Base-by-base conservation (phyloP, 164 flowering plant species). In the Sedum album region DNA sequence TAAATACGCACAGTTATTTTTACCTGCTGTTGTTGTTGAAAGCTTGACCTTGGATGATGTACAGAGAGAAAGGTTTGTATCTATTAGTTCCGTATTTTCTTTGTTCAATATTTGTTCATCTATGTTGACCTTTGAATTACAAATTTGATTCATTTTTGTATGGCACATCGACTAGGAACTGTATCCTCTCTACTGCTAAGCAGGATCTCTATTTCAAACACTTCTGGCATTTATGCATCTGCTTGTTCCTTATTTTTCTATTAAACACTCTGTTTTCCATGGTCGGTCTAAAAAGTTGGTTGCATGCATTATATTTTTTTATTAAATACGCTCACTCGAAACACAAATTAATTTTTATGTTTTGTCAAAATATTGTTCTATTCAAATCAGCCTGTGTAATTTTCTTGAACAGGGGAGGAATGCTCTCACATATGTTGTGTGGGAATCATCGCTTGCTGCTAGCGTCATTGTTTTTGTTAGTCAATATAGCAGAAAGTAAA, bases 401-500 rank as follows among this genome's bases (percentile, higher is more conserved):
- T 61, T 70, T 44, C 57, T 71, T 78, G 39, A 73, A 71, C 81
- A 86, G 88, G 76, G 31, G 15, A 67, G 82, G 79, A 65, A 64
- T 83, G 35, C 74, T 81, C 51, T 49, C 79, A 10, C 44, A 72
- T 75, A 62, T 78, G 72, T 76, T 75, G 66, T 80, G 85, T 42
- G 84, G 73, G 5, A 73, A 83, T 68, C 76, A 73, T n/a, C 61
- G 62, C 69, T 69, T 82, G 51, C 26, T 77, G 74, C 74, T 86
- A 31, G 77, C 81, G 67, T 73, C 85, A 57, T 65, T 83, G 28
- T 78, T 77, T 76, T 71, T 86, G 53, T 76, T 84, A 72, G 66
- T 86, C 55, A 65, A 76, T 74, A 41, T 84, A 70, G 78, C 80
- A 38, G 90, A 84, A 73, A 78, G 71, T 72, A 68, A 77, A 83